These are phyloP conservation scores for Debaryomyces tyrocola DNA, from an alignment of 805 yeast species.

Conservation along the genomic window DNA sequence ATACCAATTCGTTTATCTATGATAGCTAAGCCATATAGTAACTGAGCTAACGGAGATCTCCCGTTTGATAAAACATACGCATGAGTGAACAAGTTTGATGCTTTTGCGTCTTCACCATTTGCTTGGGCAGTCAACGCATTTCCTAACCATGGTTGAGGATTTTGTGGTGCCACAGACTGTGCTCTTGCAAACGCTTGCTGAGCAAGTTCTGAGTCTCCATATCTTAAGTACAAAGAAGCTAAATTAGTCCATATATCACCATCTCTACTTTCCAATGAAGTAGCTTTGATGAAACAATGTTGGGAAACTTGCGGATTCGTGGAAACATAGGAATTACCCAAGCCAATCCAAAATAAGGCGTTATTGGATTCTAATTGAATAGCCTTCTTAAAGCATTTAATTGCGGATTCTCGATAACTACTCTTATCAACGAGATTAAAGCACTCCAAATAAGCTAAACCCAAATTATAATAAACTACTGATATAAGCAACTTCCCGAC, in stretches of 20 bases:
- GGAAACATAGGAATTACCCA: conserved; percentile 73
- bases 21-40: conserved; percentile 67
- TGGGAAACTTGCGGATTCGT: conserved; percentile 75
- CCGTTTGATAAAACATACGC: conserved; percentile 80
- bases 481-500: conserved; percentile 53
- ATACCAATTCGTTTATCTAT: conserved; percentile 45
- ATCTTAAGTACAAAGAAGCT: conserved; percentile 70
- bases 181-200: conserved; percentile 69
- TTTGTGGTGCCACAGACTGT: conserved; percentile 79
- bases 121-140: conserved; percentile 64
- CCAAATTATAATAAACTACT: conserved; percentile 64
- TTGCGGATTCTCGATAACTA: conserved; percentile 49
- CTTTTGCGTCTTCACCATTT: conserved; percentile 48
- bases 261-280: conserved; percentile 66
- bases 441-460: conserved; percentile 58
- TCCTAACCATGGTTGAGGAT: conserved; percentile 80
- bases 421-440: conserved; percentile 14
- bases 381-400: conserved; percentile 61
- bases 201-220: conserved; percentile 72
- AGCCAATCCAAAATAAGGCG: conserved; percentile 74
- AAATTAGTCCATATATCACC: conserved; percentile 76
- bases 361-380: conserved; percentile 70
- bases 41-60: conserved; percentile 62
- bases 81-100: conserved; percentile 68
- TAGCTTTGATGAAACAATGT: conserved; percentile 88